These are phyloP conservation scores for Durusdinium trenchii DNA, from an alignment of 73 alveolate species.

Conservation along the genomic window DNA sequence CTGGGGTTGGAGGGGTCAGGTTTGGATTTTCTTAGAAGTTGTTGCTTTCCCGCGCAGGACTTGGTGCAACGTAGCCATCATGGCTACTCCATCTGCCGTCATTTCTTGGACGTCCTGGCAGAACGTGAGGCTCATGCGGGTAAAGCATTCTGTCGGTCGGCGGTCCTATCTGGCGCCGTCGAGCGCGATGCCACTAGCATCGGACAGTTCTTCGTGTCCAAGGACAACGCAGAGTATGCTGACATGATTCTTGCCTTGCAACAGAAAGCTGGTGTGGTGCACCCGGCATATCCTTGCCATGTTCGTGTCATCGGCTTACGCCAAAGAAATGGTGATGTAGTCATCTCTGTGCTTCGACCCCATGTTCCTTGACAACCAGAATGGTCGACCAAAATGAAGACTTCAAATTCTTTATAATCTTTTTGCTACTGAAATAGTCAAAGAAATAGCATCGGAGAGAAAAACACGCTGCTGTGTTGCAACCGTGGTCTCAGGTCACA, in stretches of 20 bases:
- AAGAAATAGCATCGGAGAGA: background rate
- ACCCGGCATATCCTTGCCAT: background rate
- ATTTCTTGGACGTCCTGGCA: background rate
- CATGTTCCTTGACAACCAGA: background rate
- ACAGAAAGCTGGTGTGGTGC: background rate
- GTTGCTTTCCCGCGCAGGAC: background rate
- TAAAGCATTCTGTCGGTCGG: background rate
- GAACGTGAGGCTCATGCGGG: background rate
- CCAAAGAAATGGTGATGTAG: background rate
- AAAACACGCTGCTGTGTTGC: background rate
- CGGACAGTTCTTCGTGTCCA: background rate
- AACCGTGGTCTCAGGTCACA: background rate
- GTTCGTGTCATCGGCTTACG: background rate
- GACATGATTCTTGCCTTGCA: background rate
- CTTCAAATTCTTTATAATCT: no score
- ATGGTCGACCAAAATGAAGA: background rate
- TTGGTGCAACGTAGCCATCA: background rate
- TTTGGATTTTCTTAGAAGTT: background rate
- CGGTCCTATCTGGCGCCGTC: background rate
- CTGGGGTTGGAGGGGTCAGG: background rate
- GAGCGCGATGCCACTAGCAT: background rate
- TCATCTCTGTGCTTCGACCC: background rate
- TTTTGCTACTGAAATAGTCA: background rate
- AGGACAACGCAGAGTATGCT: background rate
- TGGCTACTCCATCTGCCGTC: conserved; percentile 1